Conservation (phyloP, 345 rosid species). For the Acer yangbiense region DNA sequence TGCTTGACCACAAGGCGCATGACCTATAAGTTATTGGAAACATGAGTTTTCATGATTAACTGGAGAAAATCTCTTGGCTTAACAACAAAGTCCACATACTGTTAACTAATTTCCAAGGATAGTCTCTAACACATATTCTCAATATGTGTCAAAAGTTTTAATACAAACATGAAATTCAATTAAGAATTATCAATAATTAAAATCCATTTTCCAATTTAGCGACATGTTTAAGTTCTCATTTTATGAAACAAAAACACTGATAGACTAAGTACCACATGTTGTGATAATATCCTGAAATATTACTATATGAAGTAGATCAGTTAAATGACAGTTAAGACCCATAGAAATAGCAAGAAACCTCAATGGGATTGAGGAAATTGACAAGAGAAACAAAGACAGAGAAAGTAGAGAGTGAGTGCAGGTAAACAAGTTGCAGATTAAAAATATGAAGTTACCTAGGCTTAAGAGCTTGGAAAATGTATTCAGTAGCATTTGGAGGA, state of each 20-base stretch:
- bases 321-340: not conserved
- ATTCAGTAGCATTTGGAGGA: constrained; percentile 60
- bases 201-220: not conserved
- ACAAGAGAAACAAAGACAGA: not conserved
- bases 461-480: constrained; percentile 66
- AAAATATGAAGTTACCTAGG: constrained; percentile 46
- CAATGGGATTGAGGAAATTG: not conserved
- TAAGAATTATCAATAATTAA: not conserved
- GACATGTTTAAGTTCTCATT: not conserved
- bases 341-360: not conserved
- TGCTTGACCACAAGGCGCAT: too few relatives aligned
- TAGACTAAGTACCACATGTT: not conserved
- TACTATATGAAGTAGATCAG: not conserved
- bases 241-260: not conserved
- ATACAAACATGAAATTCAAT: not conserved
- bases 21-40: too few relatives aligned
- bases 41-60: too few relatives aligned
- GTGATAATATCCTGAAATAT: too few relatives aligned
- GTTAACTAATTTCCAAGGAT: not conserved
- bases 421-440: not conserved
- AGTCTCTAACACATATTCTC: not conserved
- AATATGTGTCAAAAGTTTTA: not conserved
- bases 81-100: too few relatives aligned
- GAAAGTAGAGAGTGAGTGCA: not conserved
- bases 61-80: too few relatives aligned